Evolutionary conservation across 2,329 filamentous ascomycete genomes (phyloP).

Genomic region (Penicillium hesseltinei): DNA sequence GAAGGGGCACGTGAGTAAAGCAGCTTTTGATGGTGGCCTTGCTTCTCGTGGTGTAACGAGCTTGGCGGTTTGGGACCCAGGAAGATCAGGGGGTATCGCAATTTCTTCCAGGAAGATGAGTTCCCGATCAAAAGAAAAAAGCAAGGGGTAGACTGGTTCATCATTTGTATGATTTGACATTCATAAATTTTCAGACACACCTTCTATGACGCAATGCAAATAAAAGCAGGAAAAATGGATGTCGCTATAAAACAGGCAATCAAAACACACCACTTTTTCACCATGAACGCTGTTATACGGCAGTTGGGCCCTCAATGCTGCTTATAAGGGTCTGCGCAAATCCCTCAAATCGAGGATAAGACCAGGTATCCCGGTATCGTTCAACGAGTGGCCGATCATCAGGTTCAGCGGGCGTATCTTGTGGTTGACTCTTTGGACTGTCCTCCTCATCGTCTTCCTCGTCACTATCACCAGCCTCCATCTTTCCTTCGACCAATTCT

Average conservation of each 20-base stretch:
- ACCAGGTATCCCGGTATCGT: slow-evolving; percentile 46
- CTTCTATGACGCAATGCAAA: slow-evolving; percentile 16
- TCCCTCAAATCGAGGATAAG: slow-evolving; percentile 42
- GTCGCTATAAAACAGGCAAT: slow-evolving; percentile 7
- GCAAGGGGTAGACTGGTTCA: neutral
- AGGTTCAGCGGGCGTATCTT: slow-evolving; percentile 14
- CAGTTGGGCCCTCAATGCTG: slow-evolving; percentile 26
- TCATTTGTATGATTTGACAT: neutral
- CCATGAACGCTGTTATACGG: neutral
- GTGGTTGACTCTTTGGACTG: slow-evolving; percentile 5
- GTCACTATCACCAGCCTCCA: slow-evolving; percentile 25
- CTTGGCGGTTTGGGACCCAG: slow-evolving; percentile 6
- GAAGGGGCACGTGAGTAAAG: neutral
- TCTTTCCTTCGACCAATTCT: slow-evolving; percentile 69
- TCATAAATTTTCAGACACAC: neutral
- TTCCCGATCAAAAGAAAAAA: neutral
- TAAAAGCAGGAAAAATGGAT: slow-evolving; percentile 1
- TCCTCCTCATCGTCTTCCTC: slow-evolving; percentile 28
- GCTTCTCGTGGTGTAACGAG: neutral
- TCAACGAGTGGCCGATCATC: slow-evolving; percentile 42
- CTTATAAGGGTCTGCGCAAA: slow-evolving; percentile 39
- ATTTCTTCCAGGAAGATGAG: slow-evolving; percentile 2
- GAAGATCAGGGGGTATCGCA: neutral
- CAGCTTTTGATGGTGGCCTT: neutral
- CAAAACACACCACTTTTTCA: neutral